phyloP scores from a whole-genome alignment of 2,329 filamentous ascomycete species.

The Monosporascus sp. region DNA sequence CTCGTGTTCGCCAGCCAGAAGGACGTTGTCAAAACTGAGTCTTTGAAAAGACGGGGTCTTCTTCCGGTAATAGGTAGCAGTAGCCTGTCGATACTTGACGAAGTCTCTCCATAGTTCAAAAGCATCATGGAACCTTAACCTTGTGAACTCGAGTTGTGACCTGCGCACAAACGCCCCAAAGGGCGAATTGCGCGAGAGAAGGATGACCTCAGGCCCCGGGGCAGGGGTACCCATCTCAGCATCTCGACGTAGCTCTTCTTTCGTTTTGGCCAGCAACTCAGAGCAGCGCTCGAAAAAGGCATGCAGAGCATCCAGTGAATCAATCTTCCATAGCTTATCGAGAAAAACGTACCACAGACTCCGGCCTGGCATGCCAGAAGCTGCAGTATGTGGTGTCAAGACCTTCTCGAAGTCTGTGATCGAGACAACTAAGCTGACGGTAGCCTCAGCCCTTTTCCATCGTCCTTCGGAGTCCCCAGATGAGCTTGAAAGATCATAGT shows the following conservation, averaged over 20 bases:
- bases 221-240: conserved; percentile 47
- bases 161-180: conserved; percentile 77
- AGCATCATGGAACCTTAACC: conserved; percentile 74
- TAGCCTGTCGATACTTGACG: conserved; percentile 73
- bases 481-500: conserved; percentile 33
- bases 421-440: conserved; percentile 47
- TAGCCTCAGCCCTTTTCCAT: conserved; percentile 46
- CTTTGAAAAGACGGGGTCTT: conserved; percentile 57
- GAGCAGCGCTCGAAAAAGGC: conserved; percentile 63
- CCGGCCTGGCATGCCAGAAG: conserved; percentile 62
- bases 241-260: conserved; percentile 54
- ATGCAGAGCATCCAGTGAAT: conserved; percentile 77
- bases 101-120: conserved; percentile 78
- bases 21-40: conserved; percentile 53
- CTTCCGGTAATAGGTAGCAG: conserved; percentile 59
- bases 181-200: conserved; percentile 68
- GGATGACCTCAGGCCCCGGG: conserved; percentile 47
- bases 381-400: conserved; percentile 46
- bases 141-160: conserved; percentile 71
- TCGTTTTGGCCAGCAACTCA: conserved; percentile 55
- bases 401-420: conserved; percentile 57
- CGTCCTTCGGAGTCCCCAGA: conserved; percentile 26
- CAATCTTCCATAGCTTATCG: conserved; percentile 74
- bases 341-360: conserved; percentile 88
- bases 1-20: conserved; percentile 43